Base-by-base conservation (phyloP, 768 basidiomycete species). In the Lactarius sanguifluus region DNA sequence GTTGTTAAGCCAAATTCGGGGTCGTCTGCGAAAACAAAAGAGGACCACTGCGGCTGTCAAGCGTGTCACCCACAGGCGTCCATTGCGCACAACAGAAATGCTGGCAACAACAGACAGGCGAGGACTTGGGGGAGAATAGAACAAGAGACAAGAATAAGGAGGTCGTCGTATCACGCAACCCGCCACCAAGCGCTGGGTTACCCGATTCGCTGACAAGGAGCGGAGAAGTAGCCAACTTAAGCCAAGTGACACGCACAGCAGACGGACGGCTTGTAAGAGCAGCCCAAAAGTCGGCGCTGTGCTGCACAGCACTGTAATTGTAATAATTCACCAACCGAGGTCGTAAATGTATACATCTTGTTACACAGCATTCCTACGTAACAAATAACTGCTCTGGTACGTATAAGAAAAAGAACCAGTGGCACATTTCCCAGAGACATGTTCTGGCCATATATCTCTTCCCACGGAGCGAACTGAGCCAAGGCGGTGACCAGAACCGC, bases 121-220 rank as follows among this genome's bases (percentile, higher is more conserved):
- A 15, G 8, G 0, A 10, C 20, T 32, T 32, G 30, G 32, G 30
- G 30, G 32, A 6, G 34, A 34, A 34, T 4, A 50, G 47, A 50
- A 50, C 47, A 50, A 50, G n/a, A 50, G 47, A 47, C n/a, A 50
- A 50, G 47, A 50, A 50, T 50, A 50, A 50, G 47, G 47, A 25
- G 12, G 47, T 2, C 10, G 45, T 47, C n/a, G 12, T 12, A 25
- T 43, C 43, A 41, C 41, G 43, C 10, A 13, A 50, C 47, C 9
- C n/a, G 47, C 47, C 47, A 50, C 47, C n/a, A 50, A 50, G 47
- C 47, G 47, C 47, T 34, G 30, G 12, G 25, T 20, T 41, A 34
- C 16, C 40, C 47, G 25, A 34, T 57, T 64, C 57, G 45, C 57
- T 58, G 45, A 64, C 63, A 58, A 38, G 47, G 58, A 58, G 63